Evolutionary conservation across 2,329 filamentous ascomycete genomes (phyloP).

Genomic region (Diplodia scrobiculata): DNA sequence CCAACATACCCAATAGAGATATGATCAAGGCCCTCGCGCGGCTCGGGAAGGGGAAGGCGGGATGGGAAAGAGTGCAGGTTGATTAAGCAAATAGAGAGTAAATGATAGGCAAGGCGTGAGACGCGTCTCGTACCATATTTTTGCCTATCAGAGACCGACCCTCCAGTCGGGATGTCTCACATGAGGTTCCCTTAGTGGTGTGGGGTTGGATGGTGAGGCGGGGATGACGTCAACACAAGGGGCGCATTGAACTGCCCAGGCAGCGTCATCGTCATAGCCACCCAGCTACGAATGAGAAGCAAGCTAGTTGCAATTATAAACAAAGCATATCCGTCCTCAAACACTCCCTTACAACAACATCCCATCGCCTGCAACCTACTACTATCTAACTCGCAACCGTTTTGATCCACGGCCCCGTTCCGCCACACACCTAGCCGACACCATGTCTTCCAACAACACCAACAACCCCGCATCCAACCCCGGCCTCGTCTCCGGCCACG

Average conservation of each 20-base stretch:
- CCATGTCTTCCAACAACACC: slow-evolving; percentile 13
- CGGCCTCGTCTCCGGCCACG: slow-evolving; percentile 64
- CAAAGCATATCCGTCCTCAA: not conserved
- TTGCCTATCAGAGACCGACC: not conserved
- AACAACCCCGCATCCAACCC: slow-evolving; percentile 15
- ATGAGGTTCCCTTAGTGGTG: not conserved
- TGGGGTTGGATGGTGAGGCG: not conserved
- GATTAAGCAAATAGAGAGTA: not conserved
- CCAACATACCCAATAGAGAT: not conserved
- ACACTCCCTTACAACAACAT: not conserved
- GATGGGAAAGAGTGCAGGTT: not conserved
- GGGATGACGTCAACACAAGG: slow-evolving; percentile 20
- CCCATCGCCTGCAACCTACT: not conserved
- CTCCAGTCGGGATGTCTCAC: not conserved
- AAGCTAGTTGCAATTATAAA: not conserved
- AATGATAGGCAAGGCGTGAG: not conserved
- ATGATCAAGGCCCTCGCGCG: too few relatives aligned
- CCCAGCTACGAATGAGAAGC: not conserved
- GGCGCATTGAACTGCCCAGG: not conserved
- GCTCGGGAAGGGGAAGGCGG: not conserved
- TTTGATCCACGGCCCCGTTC: not conserved
- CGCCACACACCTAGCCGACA: not conserved
- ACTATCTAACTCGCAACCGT: not conserved
- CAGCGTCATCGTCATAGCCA: slow-evolving; percentile 16
- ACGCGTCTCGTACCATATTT: not conserved